phyloP scores from a whole-genome alignment of 192 early-diverging fungal species.

The Geranomyces michiganensis region DNA sequence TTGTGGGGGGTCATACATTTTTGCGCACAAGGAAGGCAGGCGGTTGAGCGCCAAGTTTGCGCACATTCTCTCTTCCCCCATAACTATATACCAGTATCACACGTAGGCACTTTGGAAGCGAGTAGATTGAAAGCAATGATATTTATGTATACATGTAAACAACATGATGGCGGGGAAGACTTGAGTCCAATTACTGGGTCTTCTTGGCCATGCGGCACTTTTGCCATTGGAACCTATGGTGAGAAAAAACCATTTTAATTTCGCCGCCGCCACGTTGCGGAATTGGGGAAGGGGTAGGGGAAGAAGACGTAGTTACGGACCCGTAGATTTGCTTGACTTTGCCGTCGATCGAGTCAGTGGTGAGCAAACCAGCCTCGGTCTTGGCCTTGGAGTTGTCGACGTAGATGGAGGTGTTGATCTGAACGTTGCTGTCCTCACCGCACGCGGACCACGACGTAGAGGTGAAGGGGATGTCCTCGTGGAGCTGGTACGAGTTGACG shows the following conservation, averaged over 20 bases:
- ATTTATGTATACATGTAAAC: slow-evolving; percentile 1
- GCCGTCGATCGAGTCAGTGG: slow-evolving; percentile 34
- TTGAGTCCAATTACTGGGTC: background rate
- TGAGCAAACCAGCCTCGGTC: slow-evolving; percentile 24
- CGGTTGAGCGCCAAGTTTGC: too few species aligned
- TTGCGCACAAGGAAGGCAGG: too few species aligned
- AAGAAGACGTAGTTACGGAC: too few species aligned
- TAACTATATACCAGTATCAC: too few species aligned
- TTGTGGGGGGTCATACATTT: too few species aligned
- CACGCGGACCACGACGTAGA: slow-evolving; percentile 36
- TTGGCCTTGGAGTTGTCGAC: slow-evolving; percentile 28
- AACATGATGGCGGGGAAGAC: background rate
- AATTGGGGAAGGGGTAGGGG: too few species aligned
- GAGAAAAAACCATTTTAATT: too few species aligned
- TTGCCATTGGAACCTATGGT: background rate
- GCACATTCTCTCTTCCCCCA: too few species aligned
- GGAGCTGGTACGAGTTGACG: slow-evolving; percentile 23
- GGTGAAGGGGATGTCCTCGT: slow-evolving; percentile 23
- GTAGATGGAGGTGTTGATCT: slow-evolving; percentile 37
- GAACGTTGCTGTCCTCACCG: slow-evolving; percentile 18
- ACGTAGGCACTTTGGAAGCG: too few species aligned
- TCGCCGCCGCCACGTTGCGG: too few species aligned
- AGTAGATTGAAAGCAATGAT: background rate
- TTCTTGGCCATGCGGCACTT: background rate
- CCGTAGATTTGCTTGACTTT: slow-evolving; percentile 7